A percentile compares a stretch with the other conserved stretches of the same genome.
These are phyloP conservation scores for Pseudocercospora crystallina DNA, from an alignment of 2,329 filamentous ascomycete genomes.

Conservation along the genomic window DNA sequence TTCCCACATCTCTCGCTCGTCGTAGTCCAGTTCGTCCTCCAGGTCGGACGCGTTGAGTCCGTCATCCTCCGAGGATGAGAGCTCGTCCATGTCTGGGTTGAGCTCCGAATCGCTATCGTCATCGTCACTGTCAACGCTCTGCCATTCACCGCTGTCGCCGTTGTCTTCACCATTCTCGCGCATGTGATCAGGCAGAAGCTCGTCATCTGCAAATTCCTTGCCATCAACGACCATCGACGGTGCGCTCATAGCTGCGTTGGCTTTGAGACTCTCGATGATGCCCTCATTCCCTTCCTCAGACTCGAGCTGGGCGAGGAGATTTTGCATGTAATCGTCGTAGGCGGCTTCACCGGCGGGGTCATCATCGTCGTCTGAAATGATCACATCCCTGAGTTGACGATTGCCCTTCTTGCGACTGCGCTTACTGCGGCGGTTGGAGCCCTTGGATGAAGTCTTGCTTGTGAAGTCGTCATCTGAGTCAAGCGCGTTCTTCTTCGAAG, in stretches of 20 bases:
- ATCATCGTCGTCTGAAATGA: conserved; percentile 53
- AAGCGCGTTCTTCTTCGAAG: conserved; percentile 10
- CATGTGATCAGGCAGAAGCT: conserved; percentile 25
- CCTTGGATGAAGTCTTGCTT: conserved; percentile 17
- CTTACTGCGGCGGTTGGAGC: conserved; percentile 27
- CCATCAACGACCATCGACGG: conserved; percentile 33
- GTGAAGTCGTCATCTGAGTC: conserved; percentile 5
- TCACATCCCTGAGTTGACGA: conserved; percentile 26
- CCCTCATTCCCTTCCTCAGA: conserved; percentile 20
- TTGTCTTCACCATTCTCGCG: conserved; percentile 12
- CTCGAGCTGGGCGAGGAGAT: conserved; percentile 50
- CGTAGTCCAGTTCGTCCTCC: conserved; percentile 34
- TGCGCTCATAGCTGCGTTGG: conserved; percentile 18
- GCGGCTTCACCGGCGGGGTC: conserved; percentile 39
- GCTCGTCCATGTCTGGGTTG: conserved; percentile 34
- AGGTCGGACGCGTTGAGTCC: conserved; percentile 41
- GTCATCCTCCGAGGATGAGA: conserved; percentile 35
- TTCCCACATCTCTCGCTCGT: conserved; percentile 37
- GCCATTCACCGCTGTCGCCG: conserved; percentile 18
- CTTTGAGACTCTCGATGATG: conserved; percentile 9
- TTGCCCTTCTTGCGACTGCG: conserved; percentile 36
- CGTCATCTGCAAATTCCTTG: conserved; percentile 30
- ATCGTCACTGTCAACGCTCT: conserved; percentile 21
- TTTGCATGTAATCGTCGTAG: conserved; percentile 68
- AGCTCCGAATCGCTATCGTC: conserved; percentile 17